Base-by-base conservation (phyloP, 306 rosid genomes). In the Geum urbanum region DNA sequence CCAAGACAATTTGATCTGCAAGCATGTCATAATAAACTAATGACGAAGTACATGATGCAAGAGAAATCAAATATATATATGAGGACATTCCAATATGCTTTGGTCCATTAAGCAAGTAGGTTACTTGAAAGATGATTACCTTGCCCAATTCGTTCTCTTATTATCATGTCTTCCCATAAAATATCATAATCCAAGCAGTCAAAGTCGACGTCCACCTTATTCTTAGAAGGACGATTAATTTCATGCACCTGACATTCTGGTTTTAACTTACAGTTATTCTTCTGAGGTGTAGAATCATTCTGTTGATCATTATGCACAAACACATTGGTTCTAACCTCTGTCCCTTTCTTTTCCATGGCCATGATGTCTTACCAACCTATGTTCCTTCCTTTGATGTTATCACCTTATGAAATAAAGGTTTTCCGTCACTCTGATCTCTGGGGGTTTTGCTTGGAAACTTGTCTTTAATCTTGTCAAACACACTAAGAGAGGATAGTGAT, bases 161-260 rank as follows among this genome's bases (percentile, higher is more conserved):
- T 85, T 62, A 81, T 87, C 74, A 94, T 77, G 81, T 94, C 99
- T 76, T 94, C 97, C 99, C 99, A 94, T 84, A 86, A 78, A 75
- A 94, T 89, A 85, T 94, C 97, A 71, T 81, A 91, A 83, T 94
- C 97, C 83, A 90, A 80, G 76, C 95, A 88, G 78, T 94, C 99
- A 35, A 80, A 77, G 70, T 94, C 99, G 55, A 78, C 47, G 58
- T 94, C 97, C 51, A 80, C 84, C 85, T 87, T 94, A 79, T 82
- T 94, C 71, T 80, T 74, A 58, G 88, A 75, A 76, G 78, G 80
- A 55, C 84, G 85, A 68, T 76, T 79, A 74, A 77, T 78, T 57
- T 92, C 96, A 27, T 70, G 82, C 27, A 76, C 74, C 79, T 74
- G 87, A 70, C 72, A 78, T 64, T 85, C 94, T 20, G 80, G 78